Evolutionary conservation across 345 rosid species (phyloP).

Genomic region (Populus ilicifolia): DNA sequence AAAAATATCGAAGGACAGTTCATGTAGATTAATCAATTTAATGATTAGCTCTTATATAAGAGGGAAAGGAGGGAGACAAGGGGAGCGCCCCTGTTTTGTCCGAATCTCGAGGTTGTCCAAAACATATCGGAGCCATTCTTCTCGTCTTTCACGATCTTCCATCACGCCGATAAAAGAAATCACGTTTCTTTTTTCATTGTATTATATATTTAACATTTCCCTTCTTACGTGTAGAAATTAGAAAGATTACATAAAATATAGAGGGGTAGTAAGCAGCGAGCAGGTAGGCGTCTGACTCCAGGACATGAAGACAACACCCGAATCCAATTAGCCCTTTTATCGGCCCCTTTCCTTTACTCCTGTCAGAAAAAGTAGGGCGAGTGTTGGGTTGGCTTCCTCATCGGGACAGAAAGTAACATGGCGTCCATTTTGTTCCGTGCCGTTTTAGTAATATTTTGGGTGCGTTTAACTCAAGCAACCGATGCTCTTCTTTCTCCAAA

Average conservation of each 20-base stretch:
- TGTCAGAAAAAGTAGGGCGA: conserved; percentile 11
- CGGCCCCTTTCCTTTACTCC: not conserved
- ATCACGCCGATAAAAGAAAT: not conserved
- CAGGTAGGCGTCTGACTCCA: conserved; percentile 1
- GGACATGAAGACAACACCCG: not conserved
- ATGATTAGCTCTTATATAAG: too few relatives aligned
- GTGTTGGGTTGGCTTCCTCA: not conserved
- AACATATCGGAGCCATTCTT: conserved; percentile 16
- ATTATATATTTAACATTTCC: not conserved
- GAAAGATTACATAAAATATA: not conserved
- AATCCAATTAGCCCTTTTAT: not conserved
- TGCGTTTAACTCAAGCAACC: conserved; percentile 33
- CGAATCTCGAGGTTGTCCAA: conserved; percentile 48
- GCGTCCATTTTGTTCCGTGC: conserved; percentile 28
- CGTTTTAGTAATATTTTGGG: conserved; percentile 24
- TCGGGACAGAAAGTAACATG: conserved; percentile 27
- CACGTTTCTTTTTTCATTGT: not conserved
- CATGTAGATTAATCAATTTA: too few relatives aligned
- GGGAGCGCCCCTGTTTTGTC: conserved; percentile 48
- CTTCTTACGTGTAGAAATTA: not conserved
- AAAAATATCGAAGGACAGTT: too few relatives aligned
- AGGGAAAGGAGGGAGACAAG: conserved; percentile 37
- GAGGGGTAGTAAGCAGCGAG: not conserved
- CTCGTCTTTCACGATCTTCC: not conserved
- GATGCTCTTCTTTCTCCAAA: conserved; percentile 87